phyloP scores from a whole-genome alignment of 495 filamentous ascomycete genomes.

The Aspergillus baeticus region DNA sequence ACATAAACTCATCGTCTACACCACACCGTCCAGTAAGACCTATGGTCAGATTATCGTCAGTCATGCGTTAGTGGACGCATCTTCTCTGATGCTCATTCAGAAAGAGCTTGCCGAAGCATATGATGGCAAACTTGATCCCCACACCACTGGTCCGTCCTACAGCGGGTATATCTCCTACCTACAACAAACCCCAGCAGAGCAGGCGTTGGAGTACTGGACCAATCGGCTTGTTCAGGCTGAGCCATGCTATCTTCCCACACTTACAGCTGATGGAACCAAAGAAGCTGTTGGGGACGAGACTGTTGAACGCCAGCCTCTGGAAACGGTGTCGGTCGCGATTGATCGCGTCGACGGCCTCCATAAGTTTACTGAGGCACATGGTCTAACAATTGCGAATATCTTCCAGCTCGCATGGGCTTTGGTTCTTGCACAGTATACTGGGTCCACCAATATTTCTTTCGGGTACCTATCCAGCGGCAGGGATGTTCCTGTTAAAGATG shows the following conservation, averaged over 20 bases:
- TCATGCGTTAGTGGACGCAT: constrained; percentile 12
- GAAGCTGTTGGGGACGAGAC: background rate
- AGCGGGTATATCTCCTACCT: constrained; percentile 19
- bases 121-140: background rate
- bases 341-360: background rate
- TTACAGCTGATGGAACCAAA: background rate
- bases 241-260: constrained; percentile 9
- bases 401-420: constrained; percentile 15
- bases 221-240: constrained; percentile 15
- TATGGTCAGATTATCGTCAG: constrained; percentile 9
- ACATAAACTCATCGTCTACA: constrained; percentile 11
- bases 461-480: constrained; percentile 13
- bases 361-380: background rate
- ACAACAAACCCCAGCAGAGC: constrained; percentile 21
- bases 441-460: constrained; percentile 9
- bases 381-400: constrained; percentile 8
- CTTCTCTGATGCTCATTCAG: constrained; percentile 7
- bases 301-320: background rate
- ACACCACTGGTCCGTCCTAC: background rate
- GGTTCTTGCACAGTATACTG: constrained; percentile 5
- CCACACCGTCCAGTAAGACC: background rate
- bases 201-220: constrained; percentile 9
- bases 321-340: background rate
- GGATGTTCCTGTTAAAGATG: constrained; percentile 12
- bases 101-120: constrained; percentile 11